Base-by-base conservation (phyloP, 164 flowering plant genomes). In the Hamamelis virginiana region DNA sequence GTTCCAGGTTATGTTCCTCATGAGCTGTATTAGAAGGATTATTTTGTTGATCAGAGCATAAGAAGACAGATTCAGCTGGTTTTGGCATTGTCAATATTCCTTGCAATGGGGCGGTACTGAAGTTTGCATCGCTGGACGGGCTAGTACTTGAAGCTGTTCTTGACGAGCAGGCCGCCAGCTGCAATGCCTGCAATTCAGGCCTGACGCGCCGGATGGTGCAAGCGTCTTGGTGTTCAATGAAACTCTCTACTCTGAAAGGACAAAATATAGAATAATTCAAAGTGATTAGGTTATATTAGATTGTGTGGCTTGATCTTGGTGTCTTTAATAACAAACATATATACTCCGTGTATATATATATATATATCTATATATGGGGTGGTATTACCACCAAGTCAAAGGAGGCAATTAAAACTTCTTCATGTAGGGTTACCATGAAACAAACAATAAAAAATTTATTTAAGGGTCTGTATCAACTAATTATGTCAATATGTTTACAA, bases 191-290 rank as follows among this genome's bases (percentile, higher is more conserved):
- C 52, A 81, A 14, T 3, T 86, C 91, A 0, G 89, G 77, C 28
- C 81, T 81, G 59, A 75, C 60, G 0, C 82, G 81, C 3, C 94
- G 83, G 25, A 84, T 76, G 56, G 80, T 86, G 76, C 98, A 93
- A 50, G 92, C 82, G 48, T 93, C 98, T 82, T 93, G 97, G 70
- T 93, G 98, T 56, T 93, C 98, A 0, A 93, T 93, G 84, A 93
- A 93, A 74, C 98, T 93, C 78, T 93, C 98, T 56, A 93, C 98
- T 72, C 98, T 93, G 65, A 47, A 25, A 72, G 9, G 59, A 75
- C 8, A 61, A 71, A 45, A 38, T 12, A 15, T 18, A n/a, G 9
- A 71, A 71, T 53, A 26, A 65, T 73, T 73, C 63, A 44, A 57
- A 48, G 48, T 25, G 58, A 55, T 55, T 19, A 22, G 26, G 8